Evolutionary conservation across 108 stramenopile species (phyloP).

Genomic region (Cyclotella sp.): DNA sequence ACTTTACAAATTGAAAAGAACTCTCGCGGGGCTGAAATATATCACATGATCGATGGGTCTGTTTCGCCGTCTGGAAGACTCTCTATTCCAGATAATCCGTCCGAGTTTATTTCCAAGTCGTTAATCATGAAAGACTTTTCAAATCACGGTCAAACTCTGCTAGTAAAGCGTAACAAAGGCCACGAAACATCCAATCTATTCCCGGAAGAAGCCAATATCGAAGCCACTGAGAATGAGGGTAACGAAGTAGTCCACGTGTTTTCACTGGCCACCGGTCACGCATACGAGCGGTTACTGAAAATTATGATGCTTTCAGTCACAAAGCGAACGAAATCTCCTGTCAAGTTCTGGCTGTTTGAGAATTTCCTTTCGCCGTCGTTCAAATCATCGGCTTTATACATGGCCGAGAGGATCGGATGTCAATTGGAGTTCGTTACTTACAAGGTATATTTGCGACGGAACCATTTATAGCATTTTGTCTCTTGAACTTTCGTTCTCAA

Average conservation of each 20-base stretch:
- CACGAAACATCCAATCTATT: constrained; percentile 73
- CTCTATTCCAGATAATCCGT: constrained; percentile 20
- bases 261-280: constrained; percentile 95
- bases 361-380: constrained; percentile 96
- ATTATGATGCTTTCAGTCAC: constrained; percentile 99
- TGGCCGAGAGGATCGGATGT: constrained; percentile 90
- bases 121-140: constrained; percentile 81
- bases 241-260: constrained; percentile 96
- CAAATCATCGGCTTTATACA: constrained; percentile 82
- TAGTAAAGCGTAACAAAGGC: constrained; percentile 69
- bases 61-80: constrained; percentile 32
- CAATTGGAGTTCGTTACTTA: constrained; percentile 83
- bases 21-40: constrained; percentile 87
- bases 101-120: constrained; percentile 50
- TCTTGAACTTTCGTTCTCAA: constrained; percentile 27
- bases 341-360: constrained; percentile 99
- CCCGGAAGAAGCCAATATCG: constrained; percentile 46
- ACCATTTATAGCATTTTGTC: neutral
- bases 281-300: constrained; percentile 96
- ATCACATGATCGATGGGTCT: constrained; percentile 80
- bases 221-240: constrained; percentile 10
- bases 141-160: constrained; percentile 48
- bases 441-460: constrained; percentile 19
- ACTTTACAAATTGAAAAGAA: constrained; percentile 75
- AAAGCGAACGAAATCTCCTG: constrained; percentile 90